Conservation (phyloP, 768 basidiomycete genomes). For the Tulasnella calospora region DNA sequence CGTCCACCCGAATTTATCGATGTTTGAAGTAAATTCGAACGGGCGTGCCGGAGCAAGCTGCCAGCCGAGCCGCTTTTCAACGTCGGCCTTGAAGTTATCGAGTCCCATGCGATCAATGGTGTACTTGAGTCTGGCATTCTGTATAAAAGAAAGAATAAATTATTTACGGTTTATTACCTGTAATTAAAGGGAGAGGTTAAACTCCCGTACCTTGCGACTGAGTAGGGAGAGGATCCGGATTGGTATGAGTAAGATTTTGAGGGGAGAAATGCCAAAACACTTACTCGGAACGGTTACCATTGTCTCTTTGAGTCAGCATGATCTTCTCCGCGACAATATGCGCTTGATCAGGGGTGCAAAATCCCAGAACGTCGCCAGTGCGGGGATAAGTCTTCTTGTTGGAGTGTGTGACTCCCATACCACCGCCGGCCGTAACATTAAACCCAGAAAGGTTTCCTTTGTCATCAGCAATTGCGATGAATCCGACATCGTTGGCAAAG, state of each 20-base stretch:
- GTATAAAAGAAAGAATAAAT: constrained; percentile 1
- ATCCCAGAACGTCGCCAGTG: constrained; percentile 79
- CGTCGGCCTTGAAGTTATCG: constrained; percentile 77
- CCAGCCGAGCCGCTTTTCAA: constrained; percentile 84
- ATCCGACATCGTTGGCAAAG: constrained; percentile 92
- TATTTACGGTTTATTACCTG: neutral
- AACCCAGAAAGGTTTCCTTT: constrained; percentile 80
- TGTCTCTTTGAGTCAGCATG: constrained; percentile 89
- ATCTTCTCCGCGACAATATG: constrained; percentile 84
- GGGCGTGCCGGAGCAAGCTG: constrained; percentile 64
- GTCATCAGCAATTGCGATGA: constrained; percentile 83
- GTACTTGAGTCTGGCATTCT: constrained; percentile 92
- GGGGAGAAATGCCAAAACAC: constrained; percentile 35
- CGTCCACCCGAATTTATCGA: constrained; percentile 93
- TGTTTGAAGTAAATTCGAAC: constrained; percentile 79
- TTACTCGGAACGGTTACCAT: constrained; percentile 91
- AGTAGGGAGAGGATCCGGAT: neutral
- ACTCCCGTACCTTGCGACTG: constrained; percentile 40
- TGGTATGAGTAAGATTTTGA: neutral
- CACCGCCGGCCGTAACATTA: constrained; percentile 91
- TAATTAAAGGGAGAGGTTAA: neutral
- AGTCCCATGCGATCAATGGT: constrained; percentile 95
- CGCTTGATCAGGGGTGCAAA: constrained; percentile 85
- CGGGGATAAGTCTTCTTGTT: constrained; percentile 99
- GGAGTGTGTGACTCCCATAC: constrained; percentile 99